Evolutionary conservation across 176 grass and related monocot genomes (phyloP), one percentile per base, ranked within the genome.

Genomic region (Leersia perrieri): DNA sequence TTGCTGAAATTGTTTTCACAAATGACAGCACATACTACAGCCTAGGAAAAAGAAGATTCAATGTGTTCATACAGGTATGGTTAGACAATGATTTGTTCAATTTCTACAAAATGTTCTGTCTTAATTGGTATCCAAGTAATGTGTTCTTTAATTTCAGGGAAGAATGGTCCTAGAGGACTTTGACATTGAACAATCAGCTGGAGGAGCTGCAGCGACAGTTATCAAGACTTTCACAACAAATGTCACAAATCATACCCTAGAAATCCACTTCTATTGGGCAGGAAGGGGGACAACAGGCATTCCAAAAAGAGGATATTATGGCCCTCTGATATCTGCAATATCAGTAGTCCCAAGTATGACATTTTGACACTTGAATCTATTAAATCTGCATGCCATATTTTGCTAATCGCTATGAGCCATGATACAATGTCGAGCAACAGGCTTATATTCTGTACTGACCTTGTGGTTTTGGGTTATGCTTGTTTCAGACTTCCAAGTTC

Each of bases 311-410:
- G 96, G 96, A 83, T 36, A 76, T 84, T 95, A 98, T 26, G 95
- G 92, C 31, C 95, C 95, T 73, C 38, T 98, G 27, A 86, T 98
- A 92, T 98, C 95, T 90, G 95, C 95, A 87, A 93, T 98, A 80
- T 95, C 95, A 79, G 84, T 95, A 80, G 85, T 66, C 76, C 90
- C 92, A 85, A 95, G 92, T 98, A 87, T 82, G 90, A 82, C 82
- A 62, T 65, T 61, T 51, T 44, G 36, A 51, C 67, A 86, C 20
- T 23, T 47, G 20, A 51, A 69, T 68, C 69, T 84, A 2, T 64
- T 23, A 57, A 14, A n/a, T 84, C 76, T 82, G 2, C 29, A 57
- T 65, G 29, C 42, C 71, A 3, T 29, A 16, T 76, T 66, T 16
- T 8, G 25, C 3, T 73, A 82, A 76, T 34, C 60, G 34, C 40